Evolutionary conservation across 83 land plant species (phyloP).

Genomic region (Picea mariana): DNA sequence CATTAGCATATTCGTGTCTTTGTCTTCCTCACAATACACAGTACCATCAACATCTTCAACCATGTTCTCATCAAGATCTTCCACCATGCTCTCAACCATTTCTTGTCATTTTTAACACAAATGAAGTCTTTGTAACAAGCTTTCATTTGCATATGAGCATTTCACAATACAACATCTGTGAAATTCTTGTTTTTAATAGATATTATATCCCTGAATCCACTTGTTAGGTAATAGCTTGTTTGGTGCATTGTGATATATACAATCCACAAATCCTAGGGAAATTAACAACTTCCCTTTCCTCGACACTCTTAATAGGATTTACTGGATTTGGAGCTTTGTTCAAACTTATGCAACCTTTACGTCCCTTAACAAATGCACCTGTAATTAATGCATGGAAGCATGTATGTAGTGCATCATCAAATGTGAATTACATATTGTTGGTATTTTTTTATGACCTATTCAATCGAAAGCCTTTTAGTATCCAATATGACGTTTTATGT

Average conservation of each 20-base stretch:
- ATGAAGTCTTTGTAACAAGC: slow-evolving; percentile 79
- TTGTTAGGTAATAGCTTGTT: slow-evolving; percentile 55
- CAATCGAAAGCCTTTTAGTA: slow-evolving; percentile 59
- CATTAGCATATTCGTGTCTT: too few relatives aligned
- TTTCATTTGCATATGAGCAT: slow-evolving; percentile 88
- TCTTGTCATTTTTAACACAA: slow-evolving; percentile 92
- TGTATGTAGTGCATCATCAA: slow-evolving; percentile 86
- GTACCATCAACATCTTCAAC: too few relatives aligned
- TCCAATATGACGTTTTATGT: slow-evolving; percentile 71
- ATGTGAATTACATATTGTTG: slow-evolving; percentile 78
- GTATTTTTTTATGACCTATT: slow-evolving; percentile 61
- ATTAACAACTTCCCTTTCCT: slow-evolving; percentile 80
- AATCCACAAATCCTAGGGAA: slow-evolving; percentile 95
- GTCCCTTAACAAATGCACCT: slow-evolving; percentile 71
- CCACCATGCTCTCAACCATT: slow-evolving; percentile 12
- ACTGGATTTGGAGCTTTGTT: slow-evolving; percentile 83
- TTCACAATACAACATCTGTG: slow-evolving; percentile 89
- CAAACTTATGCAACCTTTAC: slow-evolving; percentile 86
- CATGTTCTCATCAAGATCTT: too few relatives aligned
- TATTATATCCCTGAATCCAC: slow-evolving; percentile 78
- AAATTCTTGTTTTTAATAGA: slow-evolving; percentile 61
- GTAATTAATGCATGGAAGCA: slow-evolving; percentile 79
- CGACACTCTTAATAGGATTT: slow-evolving; percentile 73
- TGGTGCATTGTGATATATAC: slow-evolving; percentile 84
- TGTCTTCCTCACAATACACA: too few relatives aligned